Evolutionary conservation across 73 alveolate genomes (phyloP).

Genomic region (Paramecium sonneborni): DNA sequence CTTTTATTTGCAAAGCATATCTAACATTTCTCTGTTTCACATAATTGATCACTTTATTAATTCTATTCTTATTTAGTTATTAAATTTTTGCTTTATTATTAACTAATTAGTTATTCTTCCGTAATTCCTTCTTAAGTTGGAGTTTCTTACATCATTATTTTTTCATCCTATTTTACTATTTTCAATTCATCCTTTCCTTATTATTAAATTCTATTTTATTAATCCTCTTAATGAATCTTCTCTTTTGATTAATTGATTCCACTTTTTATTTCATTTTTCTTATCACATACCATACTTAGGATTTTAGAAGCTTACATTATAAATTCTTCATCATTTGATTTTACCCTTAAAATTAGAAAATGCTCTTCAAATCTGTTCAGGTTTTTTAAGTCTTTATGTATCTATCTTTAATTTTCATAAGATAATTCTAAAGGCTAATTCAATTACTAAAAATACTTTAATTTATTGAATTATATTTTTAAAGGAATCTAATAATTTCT

Average conservation of each 20-base stretch:
- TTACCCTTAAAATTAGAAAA: neutral
- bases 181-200: neutral
- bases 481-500: neutral
- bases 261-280: neutral
- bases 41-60: neutral
- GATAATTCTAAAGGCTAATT: neutral
- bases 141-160: neutral
- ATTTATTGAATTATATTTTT: neutral
- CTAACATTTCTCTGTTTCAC: conserved; percentile 35
- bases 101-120: neutral
- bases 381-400: neutral
- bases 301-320: neutral
- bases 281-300: neutral
- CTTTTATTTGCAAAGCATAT: conserved; percentile 11
- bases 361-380: conserved; percentile 2
- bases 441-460: neutral
- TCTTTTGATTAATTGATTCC: neutral
- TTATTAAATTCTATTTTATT: neutral
- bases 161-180: neutral
- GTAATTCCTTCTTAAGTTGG: neutral
- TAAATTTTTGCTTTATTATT: neutral
- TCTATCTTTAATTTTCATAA: neutral
- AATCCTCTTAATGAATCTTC: neutral
- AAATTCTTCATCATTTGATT: neutral
- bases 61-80: neutral